Evolutionary conservation across 2,329 filamentous ascomycete genomes (phyloP).

Genomic region (Diaporthe sp.): DNA sequence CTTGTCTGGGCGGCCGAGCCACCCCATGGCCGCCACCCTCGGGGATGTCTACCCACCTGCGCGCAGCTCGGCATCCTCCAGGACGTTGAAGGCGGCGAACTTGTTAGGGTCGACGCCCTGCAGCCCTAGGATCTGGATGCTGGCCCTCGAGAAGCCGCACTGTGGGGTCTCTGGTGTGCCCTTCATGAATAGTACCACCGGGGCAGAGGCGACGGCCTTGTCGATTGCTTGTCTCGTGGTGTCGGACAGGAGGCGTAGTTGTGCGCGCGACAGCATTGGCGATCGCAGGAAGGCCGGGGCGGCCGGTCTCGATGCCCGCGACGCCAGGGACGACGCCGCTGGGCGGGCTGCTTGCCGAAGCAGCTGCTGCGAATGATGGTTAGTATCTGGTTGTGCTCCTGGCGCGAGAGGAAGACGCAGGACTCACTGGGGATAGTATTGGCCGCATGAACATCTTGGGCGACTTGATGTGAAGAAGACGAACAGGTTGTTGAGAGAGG

Average conservation of each 20-base stretch:
- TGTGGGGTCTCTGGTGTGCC: conserved; percentile 86
- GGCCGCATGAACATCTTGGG: conserved; percentile 42
- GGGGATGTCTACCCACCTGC: conserved; percentile 68
- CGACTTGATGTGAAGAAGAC: conserved; percentile 1
- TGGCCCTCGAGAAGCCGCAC: conserved; percentile 91
- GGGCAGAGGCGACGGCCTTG: conserved; percentile 87
- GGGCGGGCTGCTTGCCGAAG: conserved; percentile 39
- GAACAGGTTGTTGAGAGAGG: conserved; percentile 2
- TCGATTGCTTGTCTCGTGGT: conserved; percentile 88
- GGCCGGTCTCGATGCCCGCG: conserved; percentile 34
- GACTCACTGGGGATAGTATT: conserved; percentile 39
- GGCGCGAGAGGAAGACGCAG: background rate
- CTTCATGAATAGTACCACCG: conserved; percentile 97
- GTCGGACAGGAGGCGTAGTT: conserved; percentile 78
- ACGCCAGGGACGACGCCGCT: conserved; percentile 19
- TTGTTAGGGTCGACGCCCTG: conserved; percentile 96
- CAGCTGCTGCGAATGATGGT: conserved; percentile 29
- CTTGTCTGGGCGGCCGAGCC: background rate
- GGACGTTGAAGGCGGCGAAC: conserved; percentile 98
- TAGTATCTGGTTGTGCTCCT: background rate
- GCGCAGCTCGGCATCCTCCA: conserved; percentile 91
- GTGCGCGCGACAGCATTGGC: conserved; percentile 43
- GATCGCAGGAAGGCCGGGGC: conserved; percentile 35
- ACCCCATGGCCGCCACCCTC: background rate
- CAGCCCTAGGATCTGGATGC: conserved; percentile 93